Conservation (phyloP, 352 stramenopile species). For the Globisporangium nunn region DNA sequence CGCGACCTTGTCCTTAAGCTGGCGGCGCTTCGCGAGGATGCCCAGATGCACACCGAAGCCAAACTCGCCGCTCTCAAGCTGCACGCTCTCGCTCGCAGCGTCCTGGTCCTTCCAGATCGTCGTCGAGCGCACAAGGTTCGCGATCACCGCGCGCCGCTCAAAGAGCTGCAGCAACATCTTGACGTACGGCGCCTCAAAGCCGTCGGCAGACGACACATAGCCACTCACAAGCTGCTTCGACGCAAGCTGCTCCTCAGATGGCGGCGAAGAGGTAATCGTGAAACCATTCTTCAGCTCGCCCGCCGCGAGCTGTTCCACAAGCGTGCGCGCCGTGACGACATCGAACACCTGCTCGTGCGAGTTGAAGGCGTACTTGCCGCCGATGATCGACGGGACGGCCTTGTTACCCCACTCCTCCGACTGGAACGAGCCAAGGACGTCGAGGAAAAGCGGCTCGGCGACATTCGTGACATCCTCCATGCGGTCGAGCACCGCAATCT, state of each 20-base stretch:
- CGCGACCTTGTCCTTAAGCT: conserved; percentile 59
- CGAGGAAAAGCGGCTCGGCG: conserved; percentile 88
- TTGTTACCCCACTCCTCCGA: conserved; percentile 60
- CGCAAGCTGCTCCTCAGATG: conserved; percentile 17
- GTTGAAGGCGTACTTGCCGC: conserved; percentile 77
- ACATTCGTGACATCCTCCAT: conserved; percentile 85
- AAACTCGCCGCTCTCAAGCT: conserved; percentile 62
- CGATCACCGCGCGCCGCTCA: conserved; percentile 59
- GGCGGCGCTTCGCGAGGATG: conserved; percentile 60
- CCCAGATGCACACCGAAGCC: conserved; percentile 65
- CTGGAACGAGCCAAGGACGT: conserved; percentile 89
- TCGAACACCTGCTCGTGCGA: conserved; percentile 69
- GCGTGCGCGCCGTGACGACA: conserved; percentile 67
- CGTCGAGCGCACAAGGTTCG: conserved; percentile 57
- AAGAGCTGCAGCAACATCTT: conserved; percentile 79
- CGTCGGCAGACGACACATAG: conserved; percentile 49
- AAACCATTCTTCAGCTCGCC: conserved; percentile 72
- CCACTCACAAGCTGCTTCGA: conserved; percentile 39
- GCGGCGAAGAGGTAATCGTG: conserved; percentile 28
- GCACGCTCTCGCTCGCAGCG: conserved; percentile 21
- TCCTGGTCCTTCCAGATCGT: conserved; percentile 66
- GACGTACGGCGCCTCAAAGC: conserved; percentile 63
- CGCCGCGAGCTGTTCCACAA: conserved; percentile 59
- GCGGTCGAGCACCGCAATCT: conserved; percentile 88
- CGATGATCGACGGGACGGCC: conserved; percentile 59